Evolutionary conservation across 73 alveolate species (phyloP).

Genomic region (Blepharisma japonicum): DNA sequence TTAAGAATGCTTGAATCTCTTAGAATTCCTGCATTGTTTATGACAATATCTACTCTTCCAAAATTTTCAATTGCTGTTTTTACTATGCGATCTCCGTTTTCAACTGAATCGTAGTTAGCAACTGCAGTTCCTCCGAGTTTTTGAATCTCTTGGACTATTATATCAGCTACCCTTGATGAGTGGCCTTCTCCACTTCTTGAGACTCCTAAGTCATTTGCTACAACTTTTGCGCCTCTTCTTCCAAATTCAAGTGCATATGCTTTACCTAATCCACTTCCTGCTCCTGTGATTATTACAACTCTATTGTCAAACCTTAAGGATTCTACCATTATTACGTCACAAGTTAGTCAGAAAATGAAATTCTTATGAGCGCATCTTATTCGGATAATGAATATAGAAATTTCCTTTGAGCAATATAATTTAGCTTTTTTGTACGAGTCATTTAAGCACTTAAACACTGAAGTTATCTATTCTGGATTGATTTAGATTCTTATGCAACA

Average conservation of each 20-base stretch:
- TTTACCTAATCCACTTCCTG: conserved; percentile 87
- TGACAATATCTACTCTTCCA: conserved; percentile 81
- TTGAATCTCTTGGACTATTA: conserved; percentile 78
- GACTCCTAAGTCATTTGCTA: conserved; percentile 86
- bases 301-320: conserved; percentile 26
- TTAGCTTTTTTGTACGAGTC: no score
- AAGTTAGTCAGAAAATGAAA: no score
- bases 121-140: conserved; percentile 83
- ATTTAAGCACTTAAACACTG: no score
- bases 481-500: no score
- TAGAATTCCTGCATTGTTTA: conserved; percentile 97
- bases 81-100: conserved; percentile 90
- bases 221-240: conserved; percentile 86
- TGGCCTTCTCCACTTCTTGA: conserved; percentile 69
- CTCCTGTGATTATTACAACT: conserved; percentile 84
- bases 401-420: no score
- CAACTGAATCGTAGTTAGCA: conserved; percentile 90
- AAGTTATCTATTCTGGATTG: no score
- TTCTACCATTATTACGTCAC: conserved; percentile 4
- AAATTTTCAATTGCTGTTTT: conserved; percentile 91
- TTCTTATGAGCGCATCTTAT: no score
- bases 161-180: conserved; percentile 67
- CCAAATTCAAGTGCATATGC: conserved; percentile 81
- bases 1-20: conserved; percentile 87
- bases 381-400: no score